Evolutionary conservation across 2,329 filamentous ascomycete genomes (phyloP), one percentile per base, ranked within the genome.

Genomic region (Pleurostoma richardsiae): DNA sequence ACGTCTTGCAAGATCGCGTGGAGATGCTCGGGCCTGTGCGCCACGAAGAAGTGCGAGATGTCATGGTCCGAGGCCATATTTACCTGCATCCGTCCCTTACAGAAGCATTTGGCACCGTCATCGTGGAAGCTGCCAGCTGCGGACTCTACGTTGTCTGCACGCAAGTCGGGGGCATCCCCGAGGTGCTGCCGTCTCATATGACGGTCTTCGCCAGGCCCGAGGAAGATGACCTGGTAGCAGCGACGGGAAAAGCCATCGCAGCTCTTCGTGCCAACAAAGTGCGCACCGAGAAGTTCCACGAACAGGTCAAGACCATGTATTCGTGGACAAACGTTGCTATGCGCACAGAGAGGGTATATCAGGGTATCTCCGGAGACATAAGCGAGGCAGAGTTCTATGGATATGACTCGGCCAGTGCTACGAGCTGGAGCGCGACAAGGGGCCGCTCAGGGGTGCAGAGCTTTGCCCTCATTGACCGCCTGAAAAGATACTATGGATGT

Each of bases 281-380:
- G 29, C 84, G 90, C 52, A 95, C 94, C 1, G 92, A 97, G 63
- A 82, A 86, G 39, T 99, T 99, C 61, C 94, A 99, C 63, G 92
- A 96, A 55, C 88, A 97, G 66, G 94, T 99, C 52, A 90, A 92
- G 66, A 88, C 88, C 72, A 97, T 97, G 94, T 99, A 99, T 70
- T 95, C 90, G 2, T 99, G 94, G 94, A 88, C 88, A 29, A 92
- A 99, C 63, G 92, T 99, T 29, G 94, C 94, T 10, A 80, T 87
- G 57, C 86, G 94, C 46, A 97, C 94, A 0, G 94, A 99, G 68
- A 80, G 92, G 30, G 94, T 99, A 1, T 99, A 99, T 66, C 84
- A 95, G 62, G 89, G 94, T 42, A 95, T 99, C 56, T 89, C 84
- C 3, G 91, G 90, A 6, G 83, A 83, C n/a, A 83, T 95, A 45